Evolutionary conservation across 257 asterid genomes (phyloP), one percentile per base, ranked within the genome.

Genomic region (Capsicum pubescens): DNA sequence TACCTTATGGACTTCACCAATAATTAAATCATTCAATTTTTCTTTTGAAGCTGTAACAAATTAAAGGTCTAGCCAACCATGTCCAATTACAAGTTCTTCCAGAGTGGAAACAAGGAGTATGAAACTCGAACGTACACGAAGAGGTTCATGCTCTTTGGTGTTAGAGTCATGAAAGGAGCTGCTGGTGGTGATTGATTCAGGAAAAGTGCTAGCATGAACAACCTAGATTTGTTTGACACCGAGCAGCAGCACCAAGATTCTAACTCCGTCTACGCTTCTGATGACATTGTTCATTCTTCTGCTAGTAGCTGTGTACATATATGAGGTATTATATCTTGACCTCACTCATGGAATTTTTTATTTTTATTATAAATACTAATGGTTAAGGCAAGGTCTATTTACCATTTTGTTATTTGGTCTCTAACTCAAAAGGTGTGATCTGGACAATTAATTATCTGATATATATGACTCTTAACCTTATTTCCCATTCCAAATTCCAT

Each of bases 141-240:
- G 69, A 97, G 98, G 39, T 92, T 97, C 91, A 95, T 97, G 99
- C 90, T 97, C 68, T 97, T 97, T 72, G 99, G 99, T 8, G 99
- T 97, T 32, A 91, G 97, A 81, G 91, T 97, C 16, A 84, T 93
- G 92, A 98, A 94, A 80, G 97, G 89, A 44, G 88, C 95, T 50
- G 87, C 95, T 79, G 93, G 90, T 9, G 91, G 84, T 13, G 64
- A 80, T 54, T 87, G 92, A 79, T 93, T 95, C 66, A 90, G 98
- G 87, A 97, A 97, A 87, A 89, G 98, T 85, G 94, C 91, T 36
- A 97, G 99, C 54, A 95, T 95, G 98, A 95, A 88, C 39, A 95
- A 97, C 83, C 88, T 97, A 88, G 94, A 93, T 84, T 95, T 91
- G 56, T 92, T 85, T 81, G 96, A 90, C 56, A 39, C 32, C 4